phyloP scores from a whole-genome alignment of 139 green algal genomes.

The Astrephomene gubernaculifera region DNA sequence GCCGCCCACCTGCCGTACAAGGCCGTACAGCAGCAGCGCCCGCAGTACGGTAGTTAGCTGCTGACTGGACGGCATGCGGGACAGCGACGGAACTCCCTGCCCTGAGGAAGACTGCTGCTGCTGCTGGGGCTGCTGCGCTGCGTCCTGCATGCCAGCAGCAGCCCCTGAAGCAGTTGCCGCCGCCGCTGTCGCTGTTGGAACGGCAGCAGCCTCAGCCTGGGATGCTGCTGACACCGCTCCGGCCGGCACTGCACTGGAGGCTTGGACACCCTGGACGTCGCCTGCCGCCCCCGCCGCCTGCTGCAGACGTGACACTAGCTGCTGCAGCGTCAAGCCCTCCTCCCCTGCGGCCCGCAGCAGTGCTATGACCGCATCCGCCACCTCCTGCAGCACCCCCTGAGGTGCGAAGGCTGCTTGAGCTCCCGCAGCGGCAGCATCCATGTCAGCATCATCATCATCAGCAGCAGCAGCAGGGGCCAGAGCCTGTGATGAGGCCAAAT shows the following conservation, averaged over 20 bases:
- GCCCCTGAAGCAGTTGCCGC: background rate
- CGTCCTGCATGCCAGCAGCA: background rate
- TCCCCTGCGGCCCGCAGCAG: slow-evolving; percentile 12
- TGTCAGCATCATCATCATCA: background rate
- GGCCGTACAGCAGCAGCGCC: slow-evolving; percentile 8
- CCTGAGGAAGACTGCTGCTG: background rate
- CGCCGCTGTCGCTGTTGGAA: background rate
- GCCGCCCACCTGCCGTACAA: slow-evolving; percentile 28
- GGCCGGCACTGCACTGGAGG: background rate
- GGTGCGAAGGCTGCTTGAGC: no score
- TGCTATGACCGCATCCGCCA: background rate
- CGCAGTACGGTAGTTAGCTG: slow-evolving; percentile 1
- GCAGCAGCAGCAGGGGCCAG: no score
- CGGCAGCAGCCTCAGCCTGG: background rate
- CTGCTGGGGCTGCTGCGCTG: background rate
- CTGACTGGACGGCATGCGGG: background rate
- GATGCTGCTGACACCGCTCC: background rate
- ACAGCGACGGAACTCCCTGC: background rate
- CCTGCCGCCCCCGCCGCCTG: background rate
- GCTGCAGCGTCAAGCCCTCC: background rate
- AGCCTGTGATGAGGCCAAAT: no score
- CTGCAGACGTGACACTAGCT: background rate
- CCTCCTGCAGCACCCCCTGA: background rate
- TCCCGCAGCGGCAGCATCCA: no score
- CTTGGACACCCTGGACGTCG: background rate